Percentiles rank a stretch among this genome's conserved stretches.
Conservation (phyloP, 2,329 filamentous ascomycete species). For the Penicillium paneum region DNA sequence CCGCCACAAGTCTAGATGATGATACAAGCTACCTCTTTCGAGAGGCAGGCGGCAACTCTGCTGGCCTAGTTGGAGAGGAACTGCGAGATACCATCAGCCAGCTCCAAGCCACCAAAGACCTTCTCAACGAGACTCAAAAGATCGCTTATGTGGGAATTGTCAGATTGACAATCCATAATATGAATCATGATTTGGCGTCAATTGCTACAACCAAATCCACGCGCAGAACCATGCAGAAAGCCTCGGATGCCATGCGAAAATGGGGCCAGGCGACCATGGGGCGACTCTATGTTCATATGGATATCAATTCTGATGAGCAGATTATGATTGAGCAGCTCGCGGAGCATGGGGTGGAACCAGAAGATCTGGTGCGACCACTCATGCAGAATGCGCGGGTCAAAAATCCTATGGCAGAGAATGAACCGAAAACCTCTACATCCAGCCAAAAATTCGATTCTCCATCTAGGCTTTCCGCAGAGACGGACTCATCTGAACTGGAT, state of each 20-base stretch:
- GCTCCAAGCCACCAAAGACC: constrained; percentile 91
- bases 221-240: constrained; percentile 68
- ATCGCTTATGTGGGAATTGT: constrained; percentile 94
- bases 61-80: constrained; percentile 68
- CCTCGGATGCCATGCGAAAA: constrained; percentile 80
- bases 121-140: constrained; percentile 90
- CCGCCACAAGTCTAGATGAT: constrained; percentile 93
- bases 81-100: constrained; percentile 82
- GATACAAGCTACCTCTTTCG: constrained; percentile 96
- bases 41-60: constrained; percentile 62
- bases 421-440: constrained; percentile 40
- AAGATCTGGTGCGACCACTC: constrained; percentile 77
- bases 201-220: constrained; percentile 59
- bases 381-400: constrained; percentile 91
- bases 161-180: constrained; percentile 72
- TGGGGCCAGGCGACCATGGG: constrained; percentile 99
- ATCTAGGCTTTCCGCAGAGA: constrained; percentile 34
- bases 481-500: constrained; percentile 47
- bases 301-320: constrained; percentile 82
- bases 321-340: constrained; percentile 98
- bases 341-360: constrained; percentile 82
- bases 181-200: constrained; percentile 66
- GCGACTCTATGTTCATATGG: constrained; percentile 91
- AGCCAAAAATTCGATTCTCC: constrained; percentile 23
- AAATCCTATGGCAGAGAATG: constrained; percentile 73